Conservation (phyloP, 1,139 yeast species). For the Yamadazyma dushanensis region DNA sequence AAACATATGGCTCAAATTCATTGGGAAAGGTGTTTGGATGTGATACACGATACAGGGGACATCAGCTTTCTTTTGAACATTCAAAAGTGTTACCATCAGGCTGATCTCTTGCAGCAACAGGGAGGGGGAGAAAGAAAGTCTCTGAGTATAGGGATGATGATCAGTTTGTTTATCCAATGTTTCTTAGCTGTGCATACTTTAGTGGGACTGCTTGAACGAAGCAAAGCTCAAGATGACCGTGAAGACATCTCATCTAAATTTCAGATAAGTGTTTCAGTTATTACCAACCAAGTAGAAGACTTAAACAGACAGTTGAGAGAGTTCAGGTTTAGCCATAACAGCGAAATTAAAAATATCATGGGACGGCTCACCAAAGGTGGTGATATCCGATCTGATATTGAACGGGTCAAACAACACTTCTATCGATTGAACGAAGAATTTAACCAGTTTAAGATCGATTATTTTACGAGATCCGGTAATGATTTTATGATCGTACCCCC, state of each 20-base stretch:
- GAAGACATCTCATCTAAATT: neutral
- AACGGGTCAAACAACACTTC: constrained; percentile 11
- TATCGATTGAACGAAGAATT: constrained; percentile 14
- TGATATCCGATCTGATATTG: constrained; percentile 17
- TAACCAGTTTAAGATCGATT: constrained; percentile 14
- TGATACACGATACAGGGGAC: constrained; percentile 15
- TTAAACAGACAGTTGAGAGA: constrained; percentile 4
- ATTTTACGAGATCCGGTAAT: constrained; percentile 11
- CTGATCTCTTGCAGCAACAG: constrained; percentile 1
- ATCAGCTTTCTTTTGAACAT: constrained; percentile 21
- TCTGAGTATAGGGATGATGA: constrained; percentile 11
- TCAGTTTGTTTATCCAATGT: constrained; percentile 18
- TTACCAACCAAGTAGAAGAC: constrained; percentile 5
- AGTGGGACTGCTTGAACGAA: constrained; percentile 6
- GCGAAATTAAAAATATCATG: constrained; percentile 14
- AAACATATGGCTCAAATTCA: constrained; percentile 6
- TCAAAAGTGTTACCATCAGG: constrained; percentile 19
- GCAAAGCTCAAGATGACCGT: constrained; percentile 2
- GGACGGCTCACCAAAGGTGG: constrained; percentile 21
- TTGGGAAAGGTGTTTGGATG: constrained; percentile 13
- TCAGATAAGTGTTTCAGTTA: constrained; percentile 5
- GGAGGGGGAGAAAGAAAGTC: constrained; percentile 7
- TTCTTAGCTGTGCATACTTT: constrained; percentile 16
- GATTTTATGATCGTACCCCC: constrained; percentile 15
- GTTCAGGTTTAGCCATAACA: constrained; percentile 6